Evolutionary conservation across 495 filamentous ascomycete genomes (phyloP).

Genomic region (Opeltia flavorubescens): DNA sequence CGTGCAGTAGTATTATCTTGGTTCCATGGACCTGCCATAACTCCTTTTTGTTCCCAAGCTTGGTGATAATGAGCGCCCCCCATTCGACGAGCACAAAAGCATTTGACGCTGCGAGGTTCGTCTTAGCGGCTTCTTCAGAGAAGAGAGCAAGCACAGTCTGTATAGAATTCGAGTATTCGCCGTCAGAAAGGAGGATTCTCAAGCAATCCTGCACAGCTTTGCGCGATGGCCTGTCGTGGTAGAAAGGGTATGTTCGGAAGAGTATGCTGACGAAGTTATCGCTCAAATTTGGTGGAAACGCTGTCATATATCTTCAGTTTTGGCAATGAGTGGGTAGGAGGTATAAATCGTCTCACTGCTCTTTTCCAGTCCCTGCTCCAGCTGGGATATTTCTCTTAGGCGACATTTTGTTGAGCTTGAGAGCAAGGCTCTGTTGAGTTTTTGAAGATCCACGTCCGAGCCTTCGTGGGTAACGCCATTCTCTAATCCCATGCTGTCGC

Average conservation of each 20-base stretch:
- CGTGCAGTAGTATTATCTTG: slow-evolving; percentile 45
- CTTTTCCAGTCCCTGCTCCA: slow-evolving; percentile 28
- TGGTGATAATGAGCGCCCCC: slow-evolving; percentile 62
- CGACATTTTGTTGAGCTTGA: slow-evolving; percentile 35
- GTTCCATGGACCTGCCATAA: slow-evolving; percentile 53
- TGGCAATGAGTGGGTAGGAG: neutral
- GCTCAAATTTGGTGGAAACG: slow-evolving; percentile 19
- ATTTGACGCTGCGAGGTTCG: slow-evolving; percentile 57
- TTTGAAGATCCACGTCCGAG: neutral
- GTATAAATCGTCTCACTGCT: slow-evolving; percentile 22
- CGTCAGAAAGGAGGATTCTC: slow-evolving; percentile 40
- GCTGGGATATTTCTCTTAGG: slow-evolving; percentile 25
- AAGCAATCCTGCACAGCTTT: slow-evolving; percentile 69
- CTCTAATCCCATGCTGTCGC: neutral
- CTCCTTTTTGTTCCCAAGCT: slow-evolving; percentile 33
- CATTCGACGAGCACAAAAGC: slow-evolving; percentile 87
- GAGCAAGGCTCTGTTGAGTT: slow-evolving; percentile 4
- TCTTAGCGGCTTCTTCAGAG: slow-evolving; percentile 54
- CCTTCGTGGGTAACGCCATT: neutral
- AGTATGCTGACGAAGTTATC: slow-evolving; percentile 49
- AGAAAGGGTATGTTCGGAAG: slow-evolving; percentile 75
- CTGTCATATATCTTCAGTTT: slow-evolving; percentile 15
- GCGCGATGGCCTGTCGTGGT: slow-evolving; percentile 71
- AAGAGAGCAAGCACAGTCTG: slow-evolving; percentile 16
- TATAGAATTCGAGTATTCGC: slow-evolving; percentile 20